Percentiles rank a stretch among this genome's conserved stretches.
Conservation (phyloP, 2,329 filamentous ascomycete genomes). For the Cladophialophora psammophila region DNA sequence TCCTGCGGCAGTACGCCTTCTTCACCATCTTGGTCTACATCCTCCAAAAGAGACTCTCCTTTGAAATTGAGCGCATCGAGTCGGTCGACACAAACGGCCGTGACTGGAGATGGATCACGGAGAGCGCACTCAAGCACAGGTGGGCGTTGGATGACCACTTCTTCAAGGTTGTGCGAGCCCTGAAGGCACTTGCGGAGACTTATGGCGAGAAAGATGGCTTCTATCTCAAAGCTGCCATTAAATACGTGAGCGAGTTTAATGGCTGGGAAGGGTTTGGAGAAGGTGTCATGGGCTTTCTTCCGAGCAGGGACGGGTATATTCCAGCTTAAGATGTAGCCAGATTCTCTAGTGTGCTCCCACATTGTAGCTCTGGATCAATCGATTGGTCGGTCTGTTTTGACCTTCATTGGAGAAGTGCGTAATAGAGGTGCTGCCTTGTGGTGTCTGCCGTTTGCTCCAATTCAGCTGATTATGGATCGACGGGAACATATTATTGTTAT, state of each 20-base stretch:
- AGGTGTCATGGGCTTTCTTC: constrained; percentile 12
- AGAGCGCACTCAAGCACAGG: constrained; percentile 17
- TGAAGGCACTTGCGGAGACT: constrained; percentile 13
- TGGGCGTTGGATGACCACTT: constrained; percentile 48
- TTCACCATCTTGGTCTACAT: constrained; percentile 22
- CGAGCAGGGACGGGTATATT: constrained; percentile 15
- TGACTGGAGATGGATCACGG: constrained; percentile 21
- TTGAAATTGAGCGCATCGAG: neutral
- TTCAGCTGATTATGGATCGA: too few species aligned
- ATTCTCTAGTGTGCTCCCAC: neutral
- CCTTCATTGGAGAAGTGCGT: too few species aligned
- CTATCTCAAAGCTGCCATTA: constrained; percentile 59
- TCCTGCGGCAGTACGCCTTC: constrained; percentile 20
- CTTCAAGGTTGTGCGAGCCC: constrained; percentile 59
- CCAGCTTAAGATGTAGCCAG: constrained; percentile 1
- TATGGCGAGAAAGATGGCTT: constrained; percentile 45
- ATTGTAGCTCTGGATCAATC: neutral
- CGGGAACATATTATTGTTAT: too few species aligned
- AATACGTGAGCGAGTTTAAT: constrained; percentile 56
- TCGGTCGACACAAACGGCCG: neutral
- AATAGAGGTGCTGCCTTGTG: too few species aligned
- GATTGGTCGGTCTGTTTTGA: neutral
- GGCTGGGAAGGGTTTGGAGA: constrained; percentile 39
- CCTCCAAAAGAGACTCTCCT: constrained; percentile 9
- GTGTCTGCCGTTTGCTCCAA: too few species aligned